These are phyloP conservation scores for Amaranthus palmeri DNA, from an alignment of 148 eudicot species.

Conservation along the genomic window DNA sequence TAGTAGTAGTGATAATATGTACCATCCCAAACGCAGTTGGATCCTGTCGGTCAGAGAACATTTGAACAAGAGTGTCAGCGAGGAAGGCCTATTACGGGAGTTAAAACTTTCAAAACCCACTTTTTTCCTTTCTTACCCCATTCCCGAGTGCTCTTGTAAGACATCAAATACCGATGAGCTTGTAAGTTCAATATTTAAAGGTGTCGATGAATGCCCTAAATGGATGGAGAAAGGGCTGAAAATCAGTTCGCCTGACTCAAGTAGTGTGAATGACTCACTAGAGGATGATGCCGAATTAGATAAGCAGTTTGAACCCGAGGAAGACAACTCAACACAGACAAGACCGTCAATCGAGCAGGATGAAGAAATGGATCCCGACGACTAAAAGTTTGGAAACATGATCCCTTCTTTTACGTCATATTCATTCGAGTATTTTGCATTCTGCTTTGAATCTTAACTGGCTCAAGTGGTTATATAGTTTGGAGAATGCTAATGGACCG, in stretches of 20 bases:
- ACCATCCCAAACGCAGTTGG: constrained; percentile 75
- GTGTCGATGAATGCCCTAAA: constrained; percentile 57
- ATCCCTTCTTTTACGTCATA: constrained; percentile 4
- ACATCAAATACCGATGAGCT: constrained; percentile 38
- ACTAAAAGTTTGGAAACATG: constrained; percentile 30
- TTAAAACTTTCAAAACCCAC: constrained; percentile 42
- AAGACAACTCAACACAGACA: constrained; percentile 28
- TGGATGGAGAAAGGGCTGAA: constrained; percentile 46
- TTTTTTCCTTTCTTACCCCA: constrained; percentile 69
- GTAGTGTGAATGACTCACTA: constrained; percentile 39
- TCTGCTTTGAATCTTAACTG: constrained; percentile 2
- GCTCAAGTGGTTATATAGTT: constrained; percentile 4
- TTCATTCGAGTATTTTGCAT: not conserved
- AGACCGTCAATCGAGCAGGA: constrained; percentile 52
- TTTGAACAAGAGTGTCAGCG: constrained; percentile 64
- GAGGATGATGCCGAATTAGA: constrained; percentile 58
- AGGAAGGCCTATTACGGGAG: constrained; percentile 64
- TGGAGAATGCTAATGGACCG: constrained; percentile 3
- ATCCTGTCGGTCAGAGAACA: constrained; percentile 65
- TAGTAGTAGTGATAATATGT: constrained; percentile 49
- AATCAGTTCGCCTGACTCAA: constrained; percentile 30
- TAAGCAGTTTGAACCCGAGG: constrained; percentile 44
- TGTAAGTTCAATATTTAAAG: constrained; percentile 29
- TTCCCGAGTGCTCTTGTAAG: constrained; percentile 86
- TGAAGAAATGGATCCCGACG: constrained; percentile 89